A percentile compares a stretch with the other conserved stretches of the same genome.
Evolutionary conservation across 345 rosid species (phyloP).

Genomic region (Clausena lansium): DNA sequence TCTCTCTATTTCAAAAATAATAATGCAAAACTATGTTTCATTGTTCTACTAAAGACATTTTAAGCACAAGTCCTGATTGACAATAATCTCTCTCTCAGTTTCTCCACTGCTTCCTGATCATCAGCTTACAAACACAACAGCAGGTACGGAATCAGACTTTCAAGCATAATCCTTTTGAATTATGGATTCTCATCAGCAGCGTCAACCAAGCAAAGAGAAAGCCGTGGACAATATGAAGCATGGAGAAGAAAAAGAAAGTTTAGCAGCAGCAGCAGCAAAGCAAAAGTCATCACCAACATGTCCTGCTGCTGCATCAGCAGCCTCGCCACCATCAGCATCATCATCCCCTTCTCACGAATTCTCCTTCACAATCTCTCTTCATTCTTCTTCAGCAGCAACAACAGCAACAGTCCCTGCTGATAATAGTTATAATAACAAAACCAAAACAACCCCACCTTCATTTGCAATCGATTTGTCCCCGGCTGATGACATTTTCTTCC

Average conservation of each 20-base stretch:
- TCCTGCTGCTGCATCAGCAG: conserved; percentile 36
- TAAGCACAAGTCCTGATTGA: conserved; percentile 19
- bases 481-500: conserved; percentile 96
- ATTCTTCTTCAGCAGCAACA: conserved; percentile 45
- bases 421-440: conserved; percentile 31
- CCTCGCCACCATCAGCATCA: conserved; percentile 62
- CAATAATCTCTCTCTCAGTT: background rate
- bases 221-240: conserved; percentile 22
- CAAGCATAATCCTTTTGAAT: conserved; percentile 15
- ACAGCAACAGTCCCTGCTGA: conserved; percentile 24
- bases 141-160: conserved; percentile 22
- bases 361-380: conserved; percentile 89
- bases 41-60: conserved; percentile 11
- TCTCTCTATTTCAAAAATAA: conserved; percentile 11
- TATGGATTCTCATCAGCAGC: conserved; percentile 53
- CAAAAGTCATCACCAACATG: conserved; percentile 17
- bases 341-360: conserved; percentile 96
- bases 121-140: background rate
- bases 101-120: conserved; percentile 18
- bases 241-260: conserved; percentile 36
- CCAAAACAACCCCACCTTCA: conserved; percentile 36
- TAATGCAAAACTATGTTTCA: conserved; percentile 27
- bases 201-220: conserved; percentile 32
- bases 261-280: background rate
- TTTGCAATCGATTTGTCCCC: conserved; percentile 85